Evolutionary conservation across 2,329 filamentous ascomycete species (phyloP), one percentile per base, ranked within the genome.

Genomic region (Fusarium sp.): DNA sequence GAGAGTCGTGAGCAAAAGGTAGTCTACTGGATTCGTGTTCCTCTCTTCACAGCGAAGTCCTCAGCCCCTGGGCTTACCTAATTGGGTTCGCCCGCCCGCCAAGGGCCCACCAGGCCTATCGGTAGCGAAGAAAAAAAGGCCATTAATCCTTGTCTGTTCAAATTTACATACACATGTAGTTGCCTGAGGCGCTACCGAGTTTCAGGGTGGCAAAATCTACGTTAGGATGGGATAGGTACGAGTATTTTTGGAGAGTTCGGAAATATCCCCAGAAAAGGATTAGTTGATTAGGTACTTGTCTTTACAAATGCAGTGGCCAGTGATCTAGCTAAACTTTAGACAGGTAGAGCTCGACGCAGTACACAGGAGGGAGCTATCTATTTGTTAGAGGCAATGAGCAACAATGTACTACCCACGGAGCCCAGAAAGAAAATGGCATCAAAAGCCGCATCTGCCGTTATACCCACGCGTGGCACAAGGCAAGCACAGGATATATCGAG

Each of bases 11-110:
- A 72, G 66, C 60, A 72, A 63, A 73, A 66, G 70, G 56, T 66
- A 38, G 32, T 38, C 32, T n/a, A 42, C 22, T 24, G 50, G 50
- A 68, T 68, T 73, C 70, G 68, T 72, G 64, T 68, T 62, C 58
- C 51, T 56, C 71, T 66, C 66, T 54, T 52, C 32, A 18, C 46
- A 53, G 42, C 27, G 72, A 62, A 73, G 49, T 60, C 70, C 46
- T 66, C 64, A 75, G 71, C 74, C 74, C 74, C 74, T 76, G 67
- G 65, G 73, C 61, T 76, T 76, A 76, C 73, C 57, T 76, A 76
- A 76, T 65, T 53, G 30, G 46, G 46, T 25, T 30, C 43, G 38
- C 45, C 62, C 58, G 52, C 61, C 43, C 54, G 60, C 66, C 42
- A 61, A 65, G 53, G 51, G 67, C 44, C 66, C 50, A 47, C 59